Evolutionary conservation across 225 moss, liverwort and hornwort species (phyloP).

Genomic region (Marchantia polymorpha): DNA sequence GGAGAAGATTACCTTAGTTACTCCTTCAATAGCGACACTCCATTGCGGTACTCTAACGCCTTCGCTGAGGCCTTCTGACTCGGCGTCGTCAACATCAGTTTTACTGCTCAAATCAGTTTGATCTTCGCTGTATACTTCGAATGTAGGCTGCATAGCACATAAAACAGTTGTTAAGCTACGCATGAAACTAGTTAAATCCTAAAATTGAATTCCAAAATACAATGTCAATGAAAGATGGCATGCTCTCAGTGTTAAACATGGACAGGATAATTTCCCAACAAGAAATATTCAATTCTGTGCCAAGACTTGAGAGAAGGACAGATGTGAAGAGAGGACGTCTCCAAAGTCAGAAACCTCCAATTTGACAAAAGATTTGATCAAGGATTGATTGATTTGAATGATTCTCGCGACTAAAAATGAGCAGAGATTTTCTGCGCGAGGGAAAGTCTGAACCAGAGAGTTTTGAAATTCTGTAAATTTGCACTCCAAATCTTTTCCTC

Average conservation of each 20-base stretch:
- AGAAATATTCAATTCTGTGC: no score
- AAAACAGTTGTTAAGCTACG: neutral
- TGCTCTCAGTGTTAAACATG: neutral
- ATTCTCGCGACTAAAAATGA: no score
- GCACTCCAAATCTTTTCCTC: no score
- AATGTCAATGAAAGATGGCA: neutral
- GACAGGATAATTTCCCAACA: neutral
- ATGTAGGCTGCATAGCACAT: neutral
- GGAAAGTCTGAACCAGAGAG: no score
- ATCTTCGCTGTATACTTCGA: constrained; percentile 8
- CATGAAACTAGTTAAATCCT: neutral
- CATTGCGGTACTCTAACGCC: neutral
- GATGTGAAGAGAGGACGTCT: neutral
- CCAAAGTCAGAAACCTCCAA: neutral
- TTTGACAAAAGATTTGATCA: no score
- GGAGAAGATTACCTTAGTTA: neutral
- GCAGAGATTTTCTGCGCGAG: no score
- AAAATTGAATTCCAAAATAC: neutral
- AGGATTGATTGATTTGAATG: no score
- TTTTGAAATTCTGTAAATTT: no score
- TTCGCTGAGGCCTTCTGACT: neutral
- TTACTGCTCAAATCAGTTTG: neutral
- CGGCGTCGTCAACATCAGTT: neutral
- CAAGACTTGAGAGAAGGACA: neutral
- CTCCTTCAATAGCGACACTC: constrained; percentile 10